Evolutionary conservation across 2,329 filamentous ascomycete genomes (phyloP).

Genomic region (Paecilomyces sp.): DNA sequence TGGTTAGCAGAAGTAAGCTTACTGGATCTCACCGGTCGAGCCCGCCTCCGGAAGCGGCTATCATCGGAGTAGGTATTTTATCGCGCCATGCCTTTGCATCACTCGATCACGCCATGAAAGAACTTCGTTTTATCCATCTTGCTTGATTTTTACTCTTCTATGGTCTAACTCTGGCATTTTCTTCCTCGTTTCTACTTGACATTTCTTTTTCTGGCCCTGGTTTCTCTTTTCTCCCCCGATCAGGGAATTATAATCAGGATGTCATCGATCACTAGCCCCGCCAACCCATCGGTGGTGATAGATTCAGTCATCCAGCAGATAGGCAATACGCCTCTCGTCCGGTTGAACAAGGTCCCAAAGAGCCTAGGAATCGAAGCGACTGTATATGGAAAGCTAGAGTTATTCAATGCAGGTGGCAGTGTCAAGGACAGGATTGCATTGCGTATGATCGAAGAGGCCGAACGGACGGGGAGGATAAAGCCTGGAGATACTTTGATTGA

Average conservation of each 20-base stretch:
- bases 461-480: constrained; percentile 86
- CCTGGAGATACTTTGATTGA: constrained; percentile 96
- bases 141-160: neutral
- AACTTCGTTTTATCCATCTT: neutral
- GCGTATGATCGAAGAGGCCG: constrained; percentile 95
- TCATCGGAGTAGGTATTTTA: constrained; percentile 11
- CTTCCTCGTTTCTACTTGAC: neutral
- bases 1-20: neutral
- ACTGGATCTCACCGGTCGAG: neutral
- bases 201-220: neutral
- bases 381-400: constrained; percentile 85
- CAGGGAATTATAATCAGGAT: constrained; percentile 22
- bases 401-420: constrained; percentile 89
- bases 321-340: constrained; percentile 91
- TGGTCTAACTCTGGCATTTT: neutral
- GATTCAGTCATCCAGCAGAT: constrained; percentile 77
- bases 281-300: constrained; percentile 50
- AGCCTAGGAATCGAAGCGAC: constrained; percentile 82
- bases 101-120: neutral
- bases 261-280: constrained; percentile 43
- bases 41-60: constrained; percentile 10
- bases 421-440: constrained; percentile 94
- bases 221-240: neutral
- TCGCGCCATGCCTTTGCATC: neutral
- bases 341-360: constrained; percentile 86